Conservation (phyloP, 2,329 filamentous ascomycete genomes). For the Cytospora piceae region DNA sequence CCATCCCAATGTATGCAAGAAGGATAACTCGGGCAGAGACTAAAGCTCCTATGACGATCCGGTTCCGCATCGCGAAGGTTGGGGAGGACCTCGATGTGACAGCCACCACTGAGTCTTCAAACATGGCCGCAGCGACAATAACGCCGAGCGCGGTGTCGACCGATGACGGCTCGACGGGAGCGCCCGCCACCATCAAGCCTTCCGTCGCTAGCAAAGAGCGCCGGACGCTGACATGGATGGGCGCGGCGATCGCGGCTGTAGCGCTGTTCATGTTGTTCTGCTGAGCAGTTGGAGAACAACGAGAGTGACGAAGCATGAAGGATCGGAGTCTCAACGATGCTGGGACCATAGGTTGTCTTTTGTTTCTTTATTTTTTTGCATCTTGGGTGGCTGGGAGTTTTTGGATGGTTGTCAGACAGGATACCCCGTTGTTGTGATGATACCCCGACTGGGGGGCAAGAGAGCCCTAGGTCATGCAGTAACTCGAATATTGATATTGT, state of each 20-base stretch:
- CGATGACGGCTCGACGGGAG: neutral
- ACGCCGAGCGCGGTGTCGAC: neutral
- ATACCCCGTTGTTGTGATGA: constrained; percentile 26
- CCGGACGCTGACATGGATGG: constrained; percentile 35
- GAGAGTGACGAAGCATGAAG: neutral
- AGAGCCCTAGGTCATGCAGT: constrained; percentile 11
- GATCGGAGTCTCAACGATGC: neutral
- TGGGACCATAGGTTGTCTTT: neutral
- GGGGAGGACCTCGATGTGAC: neutral
- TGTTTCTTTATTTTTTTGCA: neutral
- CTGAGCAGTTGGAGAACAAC: constrained; percentile 28
- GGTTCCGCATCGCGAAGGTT: constrained; percentile 4
- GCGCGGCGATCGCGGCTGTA: constrained; percentile 35
- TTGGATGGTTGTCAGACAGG: constrained; percentile 13
- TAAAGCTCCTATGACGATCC: constrained; percentile 42
- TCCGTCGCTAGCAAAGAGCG: constrained; percentile 33
- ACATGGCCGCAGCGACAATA: neutral
- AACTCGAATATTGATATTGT: constrained; percentile 3
- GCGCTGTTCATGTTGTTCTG: constrained; percentile 36
- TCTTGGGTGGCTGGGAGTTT: neutral
- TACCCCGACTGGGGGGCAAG: constrained; percentile 19
- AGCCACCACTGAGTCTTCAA: constrained; percentile 7
- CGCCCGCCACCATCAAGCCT: constrained; percentile 19
- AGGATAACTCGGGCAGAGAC: constrained; percentile 56
- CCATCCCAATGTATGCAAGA: constrained; percentile 29